Base-by-base conservation (phyloP, 768 basidiomycete species). In the Tremella mesenterica region DNA sequence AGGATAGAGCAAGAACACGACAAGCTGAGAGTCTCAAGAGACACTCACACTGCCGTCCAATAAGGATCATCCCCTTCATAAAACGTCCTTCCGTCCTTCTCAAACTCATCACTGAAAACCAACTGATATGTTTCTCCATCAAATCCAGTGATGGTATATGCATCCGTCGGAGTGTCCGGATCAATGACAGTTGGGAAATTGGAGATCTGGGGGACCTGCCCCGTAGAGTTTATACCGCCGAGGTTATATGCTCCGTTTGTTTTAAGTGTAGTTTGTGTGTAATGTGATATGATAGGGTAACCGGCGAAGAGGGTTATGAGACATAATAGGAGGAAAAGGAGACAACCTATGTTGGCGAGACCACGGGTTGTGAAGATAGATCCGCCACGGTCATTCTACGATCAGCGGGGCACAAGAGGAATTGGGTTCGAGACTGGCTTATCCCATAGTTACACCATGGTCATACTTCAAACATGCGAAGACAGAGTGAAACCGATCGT, bases 61-160 rank as follows among this genome's bases (percentile, higher is more conserved):
- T 74, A 93, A 68, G 78, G 81, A 79, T 79, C 91, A 76, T 84
- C 93, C 66, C 79, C 93, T 14, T 69, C 69, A 46, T 54, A 75
- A 62, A 74, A 74, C 0, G 71, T 73, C 46, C 69, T 56, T 9
- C 77, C 91, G 60, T 77, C 85, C 69, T 58, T 80, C 76, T 82
- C 83, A 79, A 83, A 93, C 73, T 88, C 86, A 70, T 88, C 86
- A 52, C 86, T 88, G 75, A 91, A 97, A 1, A 88, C 85, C 27
- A 99, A 81, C 50, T 83, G 76, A 67, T 88, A 92, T 7, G 77
- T 73, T 52, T 84, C 77, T 2, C 91, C 92, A 65, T 95, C 88
- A 58, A 79, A 86, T 3, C 85, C 87, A 2, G 76, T 80, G 10
- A 83, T 78, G 29, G 81, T 80, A 52, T 75, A 70, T 7, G 76